Base-by-base conservation (phyloP, 805 yeast genomes). In the Kuraishia floccosa region DNA sequence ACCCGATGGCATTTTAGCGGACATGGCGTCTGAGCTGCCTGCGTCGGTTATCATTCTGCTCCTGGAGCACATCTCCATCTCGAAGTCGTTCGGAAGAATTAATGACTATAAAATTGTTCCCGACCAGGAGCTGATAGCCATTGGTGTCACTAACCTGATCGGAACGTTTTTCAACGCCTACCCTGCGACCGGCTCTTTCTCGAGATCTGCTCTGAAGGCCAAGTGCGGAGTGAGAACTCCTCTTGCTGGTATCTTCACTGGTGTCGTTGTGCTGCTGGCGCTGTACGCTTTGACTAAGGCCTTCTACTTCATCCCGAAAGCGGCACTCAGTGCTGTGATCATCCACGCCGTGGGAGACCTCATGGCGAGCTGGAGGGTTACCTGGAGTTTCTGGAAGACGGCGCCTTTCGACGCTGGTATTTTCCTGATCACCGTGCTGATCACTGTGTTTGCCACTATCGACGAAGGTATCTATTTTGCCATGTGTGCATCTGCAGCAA, bases 161-260 rank as follows among this genome's bases (percentile, higher is more conserved):
- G 96, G 96, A 43, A 84, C 94, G 14, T 84, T 86, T 50, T 87
- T 87, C 70, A 68, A 73, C 47, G 95, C 96, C 6, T 87, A 87
- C 53, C 96, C 96, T 6, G 86, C 94, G 6, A 87, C 96, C 4
- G 96, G 96, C 28, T 87, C 96, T 1, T 87, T 87, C 55, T 82
- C 94, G 13, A 77, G 96, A 63, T 81, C 95, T 27, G 96, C 96
- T 6, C 67, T 87, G 46, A 87, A 89, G 58, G 78, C 94, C 31
- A 87, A 87, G 58, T 87, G 95, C 68, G 94, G 94, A 51, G 96
- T 87, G 28, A 72, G 86, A 49, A 87, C 96, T 14, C 96, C 96
- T 22, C 61, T 87, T 37, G 93, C 95, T 27, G 95, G 96, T 59
- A 66, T 85, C 25, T 81, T 76, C 55, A 82, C 95, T 9, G 96